Conservation (phyloP, 192 early-diverging fungal genomes). For the Coemansia sp. region DNA sequence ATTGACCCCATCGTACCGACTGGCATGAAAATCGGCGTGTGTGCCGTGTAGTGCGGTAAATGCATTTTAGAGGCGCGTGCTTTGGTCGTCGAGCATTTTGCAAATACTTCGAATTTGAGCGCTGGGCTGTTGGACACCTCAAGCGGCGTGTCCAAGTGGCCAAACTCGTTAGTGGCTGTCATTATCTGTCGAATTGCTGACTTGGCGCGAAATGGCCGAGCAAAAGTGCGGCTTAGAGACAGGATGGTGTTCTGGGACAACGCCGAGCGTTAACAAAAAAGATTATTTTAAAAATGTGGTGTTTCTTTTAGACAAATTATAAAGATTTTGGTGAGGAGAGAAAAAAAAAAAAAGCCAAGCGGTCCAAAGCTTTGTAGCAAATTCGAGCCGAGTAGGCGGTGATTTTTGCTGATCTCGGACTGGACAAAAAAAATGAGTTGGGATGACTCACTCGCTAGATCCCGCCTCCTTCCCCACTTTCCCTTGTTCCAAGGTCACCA, state of each 20-base stretch:
- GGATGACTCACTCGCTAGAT: background rate
- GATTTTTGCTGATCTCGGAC: background rate
- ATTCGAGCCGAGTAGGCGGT: background rate
- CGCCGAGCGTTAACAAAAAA: background rate
- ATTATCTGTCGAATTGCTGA: conserved; percentile 24
- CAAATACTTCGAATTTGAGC: conserved; percentile 70
- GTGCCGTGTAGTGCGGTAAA: conserved; percentile 79
- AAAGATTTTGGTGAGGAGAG: background rate
- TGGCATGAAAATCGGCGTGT: conserved; percentile 87
- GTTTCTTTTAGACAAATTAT: conserved; percentile 2
- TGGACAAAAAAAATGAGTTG: background rate
- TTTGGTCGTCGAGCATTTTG: conserved; percentile 80
- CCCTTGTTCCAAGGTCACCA: too few species aligned
- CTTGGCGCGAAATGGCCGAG: conserved; percentile 5
- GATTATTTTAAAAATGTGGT: background rate
- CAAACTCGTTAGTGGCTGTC: conserved; percentile 37
- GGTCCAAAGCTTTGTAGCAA: background rate
- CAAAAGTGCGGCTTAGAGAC: background rate
- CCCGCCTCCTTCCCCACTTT: background rate
- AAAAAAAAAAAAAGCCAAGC: background rate
- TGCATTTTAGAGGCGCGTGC: conserved; percentile 72
- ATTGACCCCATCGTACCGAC: conserved; percentile 84
- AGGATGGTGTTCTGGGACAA: background rate
- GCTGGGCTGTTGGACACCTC: conserved; percentile 58
- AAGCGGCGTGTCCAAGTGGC: conserved; percentile 31